Base-by-base conservation (phyloP, 805 yeast species). In the Wickerhamomyces rabaulensis region DNA sequence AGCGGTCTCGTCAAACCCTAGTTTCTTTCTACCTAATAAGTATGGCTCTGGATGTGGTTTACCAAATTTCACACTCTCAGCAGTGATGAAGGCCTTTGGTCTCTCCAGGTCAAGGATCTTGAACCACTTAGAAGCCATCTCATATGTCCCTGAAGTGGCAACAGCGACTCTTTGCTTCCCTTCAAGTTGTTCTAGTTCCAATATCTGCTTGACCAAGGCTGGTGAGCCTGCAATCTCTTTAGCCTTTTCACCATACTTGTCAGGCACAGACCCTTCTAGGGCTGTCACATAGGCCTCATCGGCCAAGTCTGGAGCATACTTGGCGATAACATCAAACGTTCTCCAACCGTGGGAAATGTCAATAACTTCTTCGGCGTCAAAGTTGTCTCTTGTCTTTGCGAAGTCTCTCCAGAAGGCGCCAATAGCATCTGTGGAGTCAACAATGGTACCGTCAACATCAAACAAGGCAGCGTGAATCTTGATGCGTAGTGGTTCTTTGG, bases 21-120 rank as follows among this genome's bases (percentile, higher is more conserved):
- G 60, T 47, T 60, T 66, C 56, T 63, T 60, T 57, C 71, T 66
- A 51, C 87, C 88, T 61, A 70, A 63, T 53, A 76, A 71, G 71
- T 87, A 87, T 45, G 95, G 94, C 71, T 82, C 84, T 39, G 96
- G 95, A 68, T 85, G 77, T 39, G 96, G 96, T 74, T 87, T 87
- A 61, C 96, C 96, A 59, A 75, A 73, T 50, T 75, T 69, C 54
- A 87, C 94, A 64, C 79, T 81, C 68, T 82, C 89, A 42, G 95
- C 94, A 41, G 94, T 84, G 63, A 87, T 80, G 71, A 87, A 87
- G 44, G 78, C 75, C 56, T 81, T 76, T 46, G 95, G 95, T 65
- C 74, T 70, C 48, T 74, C 72, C 47, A 75, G 67, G 35, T 75
- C 73, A 61, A 87, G 71, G 62, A 84, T 77, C 56, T 77, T 71